Conservation (phyloP, 129 eudicot genomes). For the Artemisia argyi region DNA sequence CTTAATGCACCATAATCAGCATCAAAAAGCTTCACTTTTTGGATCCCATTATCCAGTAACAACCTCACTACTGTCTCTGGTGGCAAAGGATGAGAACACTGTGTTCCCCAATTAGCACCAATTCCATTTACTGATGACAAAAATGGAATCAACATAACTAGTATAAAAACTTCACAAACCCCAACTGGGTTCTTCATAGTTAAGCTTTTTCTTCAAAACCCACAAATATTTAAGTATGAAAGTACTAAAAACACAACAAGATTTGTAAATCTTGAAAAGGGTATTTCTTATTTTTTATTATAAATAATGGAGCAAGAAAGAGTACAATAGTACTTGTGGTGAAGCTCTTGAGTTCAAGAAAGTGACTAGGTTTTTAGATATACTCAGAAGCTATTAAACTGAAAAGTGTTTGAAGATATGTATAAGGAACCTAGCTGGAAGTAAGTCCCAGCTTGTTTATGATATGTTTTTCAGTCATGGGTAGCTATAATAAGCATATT, state of each 20-base stretch:
- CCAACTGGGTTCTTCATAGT: slow-evolving; percentile 30
- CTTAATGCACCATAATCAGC: slow-evolving; percentile 60
- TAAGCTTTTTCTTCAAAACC: slow-evolving; percentile 22
- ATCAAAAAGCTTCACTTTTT: slow-evolving; percentile 91
- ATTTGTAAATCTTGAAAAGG: slow-evolving; percentile 4
- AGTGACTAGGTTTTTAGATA: slow-evolving; percentile 26
- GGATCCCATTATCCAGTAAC: slow-evolving; percentile 73
- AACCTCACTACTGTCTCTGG: slow-evolving; percentile 63
- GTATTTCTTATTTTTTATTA: slow-evolving; percentile 8
- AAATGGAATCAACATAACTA: slow-evolving; percentile 30
- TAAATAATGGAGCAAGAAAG: not conserved
- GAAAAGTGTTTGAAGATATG: slow-evolving; percentile 5
- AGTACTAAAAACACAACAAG: not conserved
- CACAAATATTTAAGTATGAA: slow-evolving; percentile 21
- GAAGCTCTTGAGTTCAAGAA: slow-evolving; percentile 15
- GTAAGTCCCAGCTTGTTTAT: slow-evolving; percentile 18
- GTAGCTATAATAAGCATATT: slow-evolving; percentile 20
- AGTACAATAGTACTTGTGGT: not conserved
- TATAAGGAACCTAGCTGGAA: slow-evolving; percentile 20
- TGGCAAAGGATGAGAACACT: slow-evolving; percentile 67
- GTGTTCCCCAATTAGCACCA: slow-evolving; percentile 98
- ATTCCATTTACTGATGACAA: slow-evolving; percentile 51
- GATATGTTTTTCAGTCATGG: slow-evolving; percentile 15
- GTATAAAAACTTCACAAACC: slow-evolving; percentile 21
- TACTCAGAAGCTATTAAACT: slow-evolving; percentile 9